Base-by-base conservation (phyloP, 306 rosid species). In the Fragaria ananassa region DNA sequence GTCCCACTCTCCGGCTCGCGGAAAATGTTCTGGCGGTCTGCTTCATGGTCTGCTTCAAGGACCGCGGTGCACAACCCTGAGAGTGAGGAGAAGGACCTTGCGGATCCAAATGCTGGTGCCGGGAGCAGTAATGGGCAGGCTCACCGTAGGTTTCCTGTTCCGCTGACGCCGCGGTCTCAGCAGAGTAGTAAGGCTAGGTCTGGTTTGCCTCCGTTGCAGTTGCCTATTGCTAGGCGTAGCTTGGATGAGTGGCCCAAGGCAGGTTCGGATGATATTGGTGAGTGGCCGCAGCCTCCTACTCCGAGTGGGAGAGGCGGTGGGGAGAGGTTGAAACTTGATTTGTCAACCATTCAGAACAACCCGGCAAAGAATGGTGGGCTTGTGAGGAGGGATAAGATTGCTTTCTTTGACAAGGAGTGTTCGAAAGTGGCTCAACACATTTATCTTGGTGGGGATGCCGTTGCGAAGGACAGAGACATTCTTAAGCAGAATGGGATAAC, bases 381-480 rank as follows among this genome's bases (percentile, higher is more conserved):
- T 82, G 92, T 93, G 83, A 93, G 95, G 88, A 93, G 94, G 76
- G 99, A 96, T 87, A 96, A 89, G 83, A 89, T 96, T 89, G 98
- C 99, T 6, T 93, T 89, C 85, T 96, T 96, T 81, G 99, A 96
- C 62, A 96, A 93, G 74, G 93, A 96, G 74, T 96, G 99, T 70
- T 96, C 99, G 0, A 96, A 96, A 83, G 99, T 93, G 71, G 99
- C 96, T 2, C 89, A 91, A 53, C 99, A 96, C 79, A 84, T 96
- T 23, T 96, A 93, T 81, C 97, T 96, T 80, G 99, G 99, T 34
- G 99, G 99, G 25, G 98, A 96, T 79, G 98, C 98, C n/a, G 99
- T 96, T 88, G 99, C 99, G 2, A 91, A 67, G 84, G 96, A 91
- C 74, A 93, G 91, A 84, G 96, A 85, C 66, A 93, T 96, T 74